A percentile compares a stretch with the other conserved stretches of the same genome.
Evolutionary conservation across 257 asterid genomes (phyloP).

Genomic region (Ligustrum vulgare): DNA sequence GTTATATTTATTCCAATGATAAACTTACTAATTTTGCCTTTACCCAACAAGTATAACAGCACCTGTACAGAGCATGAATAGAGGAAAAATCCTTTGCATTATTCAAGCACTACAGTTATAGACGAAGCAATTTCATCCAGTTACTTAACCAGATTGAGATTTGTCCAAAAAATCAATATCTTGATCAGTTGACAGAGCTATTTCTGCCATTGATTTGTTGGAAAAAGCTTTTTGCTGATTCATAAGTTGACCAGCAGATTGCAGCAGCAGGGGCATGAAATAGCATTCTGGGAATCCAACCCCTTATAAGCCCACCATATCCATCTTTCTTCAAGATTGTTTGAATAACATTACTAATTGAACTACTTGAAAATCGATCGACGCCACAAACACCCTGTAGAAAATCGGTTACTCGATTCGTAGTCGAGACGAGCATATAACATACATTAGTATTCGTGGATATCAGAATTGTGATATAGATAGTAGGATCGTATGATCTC

Average conservation of each 20-base stretch:
- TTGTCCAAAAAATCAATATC: background rate
- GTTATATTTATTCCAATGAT: background rate
- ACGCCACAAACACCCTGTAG: constrained; percentile 72
- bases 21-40: background rate
- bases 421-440: background rate
- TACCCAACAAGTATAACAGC: background rate
- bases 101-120: background rate
- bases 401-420: background rate
- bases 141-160: constrained; percentile 7
- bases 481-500: too few species aligned
- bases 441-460: background rate
- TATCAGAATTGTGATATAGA: too few species aligned
- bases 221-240: constrained; percentile 51
- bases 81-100: background rate
- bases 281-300: constrained; percentile 67
- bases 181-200: constrained; percentile 1
- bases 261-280: constrained; percentile 84
- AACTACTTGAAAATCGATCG: constrained; percentile 53
- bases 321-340: constrained; percentile 52
- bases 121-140: background rate
- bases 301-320: constrained; percentile 50
- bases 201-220: constrained; percentile 26
- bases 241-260: constrained; percentile 71
- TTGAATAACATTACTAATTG: constrained; percentile 43
- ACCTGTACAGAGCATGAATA: constrained; percentile 1